phyloP scores from a whole-genome alignment of 768 basidiomycete species.

The Mrakia gelida region DNA sequence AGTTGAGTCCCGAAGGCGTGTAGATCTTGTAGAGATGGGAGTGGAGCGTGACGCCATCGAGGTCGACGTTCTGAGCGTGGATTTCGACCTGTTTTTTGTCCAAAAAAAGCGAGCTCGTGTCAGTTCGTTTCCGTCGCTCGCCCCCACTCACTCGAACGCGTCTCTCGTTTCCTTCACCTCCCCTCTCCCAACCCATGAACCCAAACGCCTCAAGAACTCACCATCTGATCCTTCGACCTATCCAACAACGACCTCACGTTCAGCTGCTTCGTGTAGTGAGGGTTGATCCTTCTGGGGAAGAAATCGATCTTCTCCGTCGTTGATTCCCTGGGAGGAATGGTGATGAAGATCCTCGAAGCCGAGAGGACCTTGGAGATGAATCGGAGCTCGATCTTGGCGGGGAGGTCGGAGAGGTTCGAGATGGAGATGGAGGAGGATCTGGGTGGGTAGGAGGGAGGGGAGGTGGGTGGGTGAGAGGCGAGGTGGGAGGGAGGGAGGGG shows the following conservation, averaged over 20 bases:
- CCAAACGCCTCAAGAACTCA: not conserved
- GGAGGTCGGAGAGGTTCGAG: conserved; percentile 38
- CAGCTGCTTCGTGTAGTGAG: conserved; percentile 42
- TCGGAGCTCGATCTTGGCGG: conserved; percentile 41
- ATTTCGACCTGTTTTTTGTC: conserved; percentile 39
- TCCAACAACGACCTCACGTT: conserved; percentile 42
- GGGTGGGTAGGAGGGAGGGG: no score
- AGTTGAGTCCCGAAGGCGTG: conserved; percentile 43
- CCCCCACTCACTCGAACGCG: no score
- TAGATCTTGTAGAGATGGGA: conserved; percentile 43
- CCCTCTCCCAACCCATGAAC: not conserved
- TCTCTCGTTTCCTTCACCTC: not conserved
- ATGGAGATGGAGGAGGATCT: conserved; percentile 35
- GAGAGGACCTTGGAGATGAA: conserved; percentile 43
- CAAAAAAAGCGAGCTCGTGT: not conserved
- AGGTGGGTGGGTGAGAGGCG: no score
- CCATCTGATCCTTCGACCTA: conserved; percentile 37
- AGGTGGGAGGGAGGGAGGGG: not conserved
- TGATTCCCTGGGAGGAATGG: conserved; percentile 39
- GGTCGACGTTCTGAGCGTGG: conserved; percentile 41
- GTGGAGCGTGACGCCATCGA: conserved; percentile 42
- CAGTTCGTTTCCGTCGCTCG: no score
- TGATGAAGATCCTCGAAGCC: conserved; percentile 40
- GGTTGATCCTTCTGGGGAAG: conserved; percentile 44
- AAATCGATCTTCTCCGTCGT: conserved; percentile 42